Conservation (phyloP, 108 stramenopile genomes). For the Cyclotella distinguenda region DNA sequence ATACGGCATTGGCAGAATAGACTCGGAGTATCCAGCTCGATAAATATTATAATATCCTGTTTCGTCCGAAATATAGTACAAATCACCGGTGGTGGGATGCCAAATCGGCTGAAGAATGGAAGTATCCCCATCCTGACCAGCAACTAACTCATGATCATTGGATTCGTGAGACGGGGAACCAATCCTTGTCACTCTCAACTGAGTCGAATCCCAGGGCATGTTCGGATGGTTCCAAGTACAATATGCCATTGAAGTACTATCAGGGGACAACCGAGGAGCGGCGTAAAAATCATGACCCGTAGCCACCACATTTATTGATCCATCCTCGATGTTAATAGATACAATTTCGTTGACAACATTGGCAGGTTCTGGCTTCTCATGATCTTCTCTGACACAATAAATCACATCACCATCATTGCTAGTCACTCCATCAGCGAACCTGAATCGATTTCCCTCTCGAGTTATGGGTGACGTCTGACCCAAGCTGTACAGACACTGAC, state of each 20-base stretch:
- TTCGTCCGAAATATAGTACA: slow-evolving; percentile 68
- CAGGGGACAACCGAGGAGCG: slow-evolving; percentile 49
- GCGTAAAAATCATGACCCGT: slow-evolving; percentile 75
- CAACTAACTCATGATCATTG: slow-evolving; percentile 42
- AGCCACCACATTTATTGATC: slow-evolving; percentile 50
- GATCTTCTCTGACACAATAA: slow-evolving; percentile 46
- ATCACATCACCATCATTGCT: slow-evolving; percentile 26
- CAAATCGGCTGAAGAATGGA: slow-evolving; percentile 66
- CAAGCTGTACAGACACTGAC: slow-evolving; percentile 45
- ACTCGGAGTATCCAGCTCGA: slow-evolving; percentile 7
- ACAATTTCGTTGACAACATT: slow-evolving; percentile 72
- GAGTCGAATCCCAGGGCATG: slow-evolving; percentile 82
- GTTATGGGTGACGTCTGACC: slow-evolving; percentile 22
- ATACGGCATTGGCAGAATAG: slow-evolving; percentile 46
- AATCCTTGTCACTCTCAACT: slow-evolving; percentile 39
- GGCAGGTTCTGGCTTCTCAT: slow-evolving; percentile 39
- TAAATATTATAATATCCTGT: slow-evolving; percentile 75
- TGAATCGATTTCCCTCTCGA: slow-evolving; percentile 36
- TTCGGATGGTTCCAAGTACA: slow-evolving; percentile 83
- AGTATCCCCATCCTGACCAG: slow-evolving; percentile 59
- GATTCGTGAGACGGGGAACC: slow-evolving; percentile 21
- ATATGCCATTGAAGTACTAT: slow-evolving; percentile 56
- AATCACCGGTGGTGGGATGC: slow-evolving; percentile 57
- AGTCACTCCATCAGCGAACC: slow-evolving; percentile 62
- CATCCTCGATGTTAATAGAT: slow-evolving; percentile 30